These are phyloP conservation scores for Arthrobotrys musiformis DNA, from an alignment of 2,329 filamentous ascomycete species.

Conservation along the genomic window DNA sequence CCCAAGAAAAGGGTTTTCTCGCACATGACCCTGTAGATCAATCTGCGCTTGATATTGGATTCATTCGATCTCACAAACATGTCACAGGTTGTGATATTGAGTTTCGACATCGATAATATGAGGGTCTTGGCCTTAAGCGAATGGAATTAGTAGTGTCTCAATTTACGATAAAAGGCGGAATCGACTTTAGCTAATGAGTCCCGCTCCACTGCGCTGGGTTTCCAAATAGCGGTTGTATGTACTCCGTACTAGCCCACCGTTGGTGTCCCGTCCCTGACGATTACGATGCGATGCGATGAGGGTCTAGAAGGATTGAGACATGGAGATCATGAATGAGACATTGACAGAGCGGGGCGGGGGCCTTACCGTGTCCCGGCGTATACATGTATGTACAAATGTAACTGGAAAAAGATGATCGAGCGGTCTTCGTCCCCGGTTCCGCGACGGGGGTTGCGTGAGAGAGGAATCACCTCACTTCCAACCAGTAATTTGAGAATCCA, in stretches of 20 bases:
- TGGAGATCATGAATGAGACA: constrained; percentile 37
- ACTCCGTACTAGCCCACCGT: constrained; percentile 11
- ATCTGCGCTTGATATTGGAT: constrained; percentile 1
- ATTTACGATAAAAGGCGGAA: constrained; percentile 31
- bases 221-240: background rate
- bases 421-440: constrained; percentile 30
- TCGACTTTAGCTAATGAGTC: constrained; percentile 35
- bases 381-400: too few relatives aligned
- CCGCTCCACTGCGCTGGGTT: constrained; percentile 26
- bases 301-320: constrained; percentile 36
- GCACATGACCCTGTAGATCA: constrained; percentile 51
- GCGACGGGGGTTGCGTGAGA: constrained; percentile 41
- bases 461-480: constrained; percentile 42
- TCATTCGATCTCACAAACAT: background rate
- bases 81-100: background rate
- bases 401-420: constrained; percentile 27
- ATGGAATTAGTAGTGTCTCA: constrained; percentile 4
- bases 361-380: too few relatives aligned
- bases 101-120: constrained; percentile 17
- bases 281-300: too few relatives aligned
- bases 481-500: constrained; percentile 45
- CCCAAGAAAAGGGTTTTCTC: background rate
- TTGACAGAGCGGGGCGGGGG: constrained; percentile 27
- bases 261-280: constrained; percentile 15
- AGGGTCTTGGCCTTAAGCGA: constrained; percentile 6